phyloP scores from a whole-genome alignment of 2,329 filamentous ascomycete genomes.

The Fusarium napiforme region DNA sequence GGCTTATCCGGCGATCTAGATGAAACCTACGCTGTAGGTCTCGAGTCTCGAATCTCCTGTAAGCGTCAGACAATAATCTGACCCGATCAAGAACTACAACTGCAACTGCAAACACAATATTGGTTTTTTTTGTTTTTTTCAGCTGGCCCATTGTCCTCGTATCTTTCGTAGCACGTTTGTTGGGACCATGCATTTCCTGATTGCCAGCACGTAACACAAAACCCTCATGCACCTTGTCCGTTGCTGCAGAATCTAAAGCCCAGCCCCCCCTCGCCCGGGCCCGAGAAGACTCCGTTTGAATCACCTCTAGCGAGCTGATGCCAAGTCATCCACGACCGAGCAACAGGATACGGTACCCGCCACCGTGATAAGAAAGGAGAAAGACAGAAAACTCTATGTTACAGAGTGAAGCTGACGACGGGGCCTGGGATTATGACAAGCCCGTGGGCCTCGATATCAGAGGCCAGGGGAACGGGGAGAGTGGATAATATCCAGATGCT shows the following conservation, averaged over 20 bases:
- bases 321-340: constrained; percentile 4
- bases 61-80: background rate
- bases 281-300: background rate
- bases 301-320: constrained; percentile 14
- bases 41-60: constrained; percentile 3
- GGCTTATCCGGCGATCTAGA: constrained; percentile 13
- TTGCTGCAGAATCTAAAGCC: constrained; percentile 2
- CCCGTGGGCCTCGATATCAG: background rate
- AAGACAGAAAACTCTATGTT: background rate
- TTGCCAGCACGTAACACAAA: constrained; percentile 19
- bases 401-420: background rate
- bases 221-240: background rate
- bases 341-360: constrained; percentile 5
- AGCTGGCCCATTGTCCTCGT: background rate
- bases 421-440: background rate
- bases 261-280: background rate
- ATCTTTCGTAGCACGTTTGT: background rate
- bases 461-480: background rate
- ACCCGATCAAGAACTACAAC: background rate
- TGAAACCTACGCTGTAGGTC: background rate
- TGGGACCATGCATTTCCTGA: background rate
- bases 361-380: constrained; percentile 11
- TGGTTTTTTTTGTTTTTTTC: background rate
- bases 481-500: background rate
- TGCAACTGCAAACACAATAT: background rate